These are phyloP conservation scores for Chloris gayana DNA, from an alignment of 176 grass and related monocot genomes.

Conservation along the genomic window DNA sequence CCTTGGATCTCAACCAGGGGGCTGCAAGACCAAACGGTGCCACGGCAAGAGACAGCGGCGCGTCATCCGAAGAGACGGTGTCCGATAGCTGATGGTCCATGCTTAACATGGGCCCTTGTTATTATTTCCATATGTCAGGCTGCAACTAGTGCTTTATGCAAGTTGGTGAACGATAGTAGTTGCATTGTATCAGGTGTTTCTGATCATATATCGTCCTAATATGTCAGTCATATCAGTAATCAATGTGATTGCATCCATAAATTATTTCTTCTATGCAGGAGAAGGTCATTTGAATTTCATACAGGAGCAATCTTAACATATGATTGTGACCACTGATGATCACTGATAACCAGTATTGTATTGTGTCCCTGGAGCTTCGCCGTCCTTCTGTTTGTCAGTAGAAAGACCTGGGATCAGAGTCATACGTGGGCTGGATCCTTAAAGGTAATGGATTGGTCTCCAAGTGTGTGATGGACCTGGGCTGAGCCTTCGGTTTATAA, in stretches of 20 bases:
- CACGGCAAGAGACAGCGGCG: constrained; percentile 45
- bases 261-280: no score
- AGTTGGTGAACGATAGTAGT: neutral
- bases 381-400: no score
- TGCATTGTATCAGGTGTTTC: neutral
- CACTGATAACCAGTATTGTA: no score
- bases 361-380: no score
- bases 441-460: neutral
- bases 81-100: constrained; percentile 52
- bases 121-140: neutral
- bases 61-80: constrained; percentile 71
- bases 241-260: no score
- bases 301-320: neutral
- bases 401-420: neutral
- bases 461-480: neutral
- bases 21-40: constrained; percentile 24
- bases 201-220: neutral
- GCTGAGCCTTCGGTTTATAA: neutral
- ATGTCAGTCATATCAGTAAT: neutral
- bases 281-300: no score
- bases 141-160: neutral
- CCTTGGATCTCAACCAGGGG: constrained; percentile 51
- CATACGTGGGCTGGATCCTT: neutral
- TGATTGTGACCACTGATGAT: neutral
- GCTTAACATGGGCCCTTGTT: constrained; percentile 8